Evolutionary conservation across 2,329 filamentous ascomycete species (phyloP).

Genomic region (Alternaria angustiovoidea): DNA sequence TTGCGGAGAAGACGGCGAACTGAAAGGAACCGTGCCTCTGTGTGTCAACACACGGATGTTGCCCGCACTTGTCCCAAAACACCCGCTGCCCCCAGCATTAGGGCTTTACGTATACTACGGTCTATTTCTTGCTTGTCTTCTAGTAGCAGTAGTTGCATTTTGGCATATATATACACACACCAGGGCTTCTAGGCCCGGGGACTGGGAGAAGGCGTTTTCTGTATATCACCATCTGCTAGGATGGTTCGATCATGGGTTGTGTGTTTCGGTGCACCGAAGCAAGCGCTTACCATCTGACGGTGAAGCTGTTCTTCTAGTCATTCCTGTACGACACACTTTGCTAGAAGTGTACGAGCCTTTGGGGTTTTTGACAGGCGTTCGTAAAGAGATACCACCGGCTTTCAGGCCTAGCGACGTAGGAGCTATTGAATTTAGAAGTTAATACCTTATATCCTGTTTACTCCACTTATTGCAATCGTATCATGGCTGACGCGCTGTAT

Average conservation of each 20-base stretch:
- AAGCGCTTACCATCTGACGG: constrained; percentile 22
- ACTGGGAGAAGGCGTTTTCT: constrained; percentile 39
- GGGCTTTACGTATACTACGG: constrained; percentile 1
- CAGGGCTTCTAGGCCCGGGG: constrained; percentile 36
- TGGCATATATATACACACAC: constrained; percentile 33
- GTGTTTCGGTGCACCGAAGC: constrained; percentile 29
- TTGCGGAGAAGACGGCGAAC: constrained; percentile 1
- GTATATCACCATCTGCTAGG: constrained; percentile 28
- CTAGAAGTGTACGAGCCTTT: constrained; percentile 38
- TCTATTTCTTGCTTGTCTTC: constrained; percentile 32
- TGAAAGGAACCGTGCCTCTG: background rate
- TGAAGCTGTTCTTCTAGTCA: constrained; percentile 22
- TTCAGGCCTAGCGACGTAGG: constrained; percentile 31
- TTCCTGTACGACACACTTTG: constrained; percentile 40
- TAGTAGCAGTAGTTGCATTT: constrained; percentile 46
- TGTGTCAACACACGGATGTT: constrained; percentile 4
- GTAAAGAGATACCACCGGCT: constrained; percentile 39
- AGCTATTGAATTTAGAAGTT: constrained; percentile 21
- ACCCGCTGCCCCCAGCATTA: background rate
- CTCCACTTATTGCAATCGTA: background rate
- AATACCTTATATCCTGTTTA: background rate
- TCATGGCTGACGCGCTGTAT: background rate
- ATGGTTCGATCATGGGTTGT: constrained; percentile 27
- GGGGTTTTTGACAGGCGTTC: constrained; percentile 27
- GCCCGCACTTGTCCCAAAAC: background rate